Evolutionary conservation across 106 monocot genomes (phyloP).

Genomic region (Dendrobium catenatum): DNA sequence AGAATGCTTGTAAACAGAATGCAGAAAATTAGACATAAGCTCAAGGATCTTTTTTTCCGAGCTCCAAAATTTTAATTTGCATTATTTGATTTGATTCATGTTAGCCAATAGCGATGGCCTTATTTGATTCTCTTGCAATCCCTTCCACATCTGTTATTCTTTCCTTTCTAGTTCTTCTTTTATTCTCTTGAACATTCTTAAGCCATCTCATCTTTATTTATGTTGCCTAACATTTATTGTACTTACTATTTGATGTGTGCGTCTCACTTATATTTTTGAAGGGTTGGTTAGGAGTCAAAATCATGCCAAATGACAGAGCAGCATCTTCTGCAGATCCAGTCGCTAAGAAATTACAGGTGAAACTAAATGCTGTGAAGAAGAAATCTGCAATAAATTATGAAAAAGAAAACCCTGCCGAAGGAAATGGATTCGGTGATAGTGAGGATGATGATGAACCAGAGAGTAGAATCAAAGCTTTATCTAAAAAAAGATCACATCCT

Average conservation of each 20-base stretch:
- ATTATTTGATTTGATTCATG: too few species aligned
- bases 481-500: slow-evolving; percentile 24
- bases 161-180: too few species aligned
- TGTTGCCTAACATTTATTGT: neutral
- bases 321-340: slow-evolving; percentile 33
- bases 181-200: too few species aligned
- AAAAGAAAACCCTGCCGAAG: slow-evolving; percentile 8
- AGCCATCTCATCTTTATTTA: too few species aligned
- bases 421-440: slow-evolving; percentile 8
- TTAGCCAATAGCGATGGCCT: too few species aligned
- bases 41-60: too few species aligned
- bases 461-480: slow-evolving; percentile 51
- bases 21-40: too few species aligned
- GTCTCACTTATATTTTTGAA: slow-evolving; percentile 2
- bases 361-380: slow-evolving; percentile 38
- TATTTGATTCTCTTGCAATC: too few species aligned
- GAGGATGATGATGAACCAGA: slow-evolving; percentile 48
- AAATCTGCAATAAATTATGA: slow-evolving; percentile 9
- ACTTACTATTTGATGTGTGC: neutral
- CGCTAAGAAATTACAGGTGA: slow-evolving; percentile 50
- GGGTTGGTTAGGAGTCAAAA: slow-evolving; percentile 66
- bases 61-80: too few species aligned
- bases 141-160: too few species aligned
- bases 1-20: too few species aligned
- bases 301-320: slow-evolving; percentile 19